Conservation (phyloP, 495 filamentous ascomycete species). For the Aspergillus wentii region DNA sequence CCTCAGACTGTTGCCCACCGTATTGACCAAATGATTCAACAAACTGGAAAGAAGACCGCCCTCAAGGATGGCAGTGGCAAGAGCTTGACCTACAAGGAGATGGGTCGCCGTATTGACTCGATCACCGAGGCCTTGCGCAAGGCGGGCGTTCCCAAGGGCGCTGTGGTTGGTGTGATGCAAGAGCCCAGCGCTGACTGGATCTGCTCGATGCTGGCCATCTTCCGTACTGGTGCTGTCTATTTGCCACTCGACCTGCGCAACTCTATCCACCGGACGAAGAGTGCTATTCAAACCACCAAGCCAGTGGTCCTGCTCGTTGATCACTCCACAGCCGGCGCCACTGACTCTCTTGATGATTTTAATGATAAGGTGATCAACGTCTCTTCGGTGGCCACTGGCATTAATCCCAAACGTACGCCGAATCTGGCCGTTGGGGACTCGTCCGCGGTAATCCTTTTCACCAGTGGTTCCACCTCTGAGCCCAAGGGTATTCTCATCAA, state of each 20-base stretch:
- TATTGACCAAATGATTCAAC: neutral
- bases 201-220: slow-evolving; percentile 43
- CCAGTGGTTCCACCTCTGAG: slow-evolving; percentile 20
- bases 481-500: slow-evolving; percentile 23
- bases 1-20: neutral
- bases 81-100: slow-evolving; percentile 1
- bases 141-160: neutral
- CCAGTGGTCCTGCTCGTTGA: slow-evolving; percentile 1
- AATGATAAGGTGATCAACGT: neutral
- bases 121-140: slow-evolving; percentile 7
- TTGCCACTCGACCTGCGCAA: slow-evolving; percentile 5
- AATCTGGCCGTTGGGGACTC: neutral
- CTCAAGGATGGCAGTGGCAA: slow-evolving; percentile 6
- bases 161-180: slow-evolving; percentile 11
- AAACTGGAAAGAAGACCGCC: neutral
- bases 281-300: neutral
- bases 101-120: slow-evolving; percentile 1
- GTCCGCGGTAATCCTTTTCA: slow-evolving; percentile 25
- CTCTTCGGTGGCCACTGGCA: neutral
- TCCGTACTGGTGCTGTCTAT: slow-evolving; percentile 40
- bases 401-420: neutral
- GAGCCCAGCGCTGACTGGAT: slow-evolving; percentile 33
- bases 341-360: neutral
- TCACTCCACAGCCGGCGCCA: neutral
- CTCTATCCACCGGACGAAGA: neutral